Base-by-base conservation (phyloP, 2,329 filamentous ascomycete genomes). In the Diaporthe sp. region DNA sequence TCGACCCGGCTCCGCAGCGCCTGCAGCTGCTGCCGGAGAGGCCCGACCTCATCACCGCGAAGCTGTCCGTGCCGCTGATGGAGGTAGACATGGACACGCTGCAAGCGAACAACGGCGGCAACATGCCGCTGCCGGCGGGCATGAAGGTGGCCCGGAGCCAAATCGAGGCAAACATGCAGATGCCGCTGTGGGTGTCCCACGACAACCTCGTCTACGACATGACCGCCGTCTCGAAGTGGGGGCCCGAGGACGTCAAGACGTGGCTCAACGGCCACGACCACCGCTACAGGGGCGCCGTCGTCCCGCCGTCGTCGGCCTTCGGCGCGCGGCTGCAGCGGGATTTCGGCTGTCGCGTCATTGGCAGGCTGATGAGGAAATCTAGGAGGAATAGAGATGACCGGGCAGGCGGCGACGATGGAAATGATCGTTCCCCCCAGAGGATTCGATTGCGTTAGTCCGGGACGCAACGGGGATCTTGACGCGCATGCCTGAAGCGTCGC, bases 11-110 rank as follows among this genome's bases (percentile, higher is more conserved):
- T 15, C 50, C 50, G 4, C 17, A 19, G 22, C 30, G 19, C 54
- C 42, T 71, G 42, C 22, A 13, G 30, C 30, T 47, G 28, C 55
- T 72, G n/a, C 28, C 47, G 13, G 7, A 33, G 40, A 47, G 45
- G 33, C 70, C 55, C 17, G 33, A 72, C 40, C 38, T 64, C 33
- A 72, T 72, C 70, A 72, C 70, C 15, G 57, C 42, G 22, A 72
- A 72, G 45, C 38, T 66, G 40, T 4, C 28, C n/a, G 4, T 9
- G 28, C 57, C 55, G 2, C 57, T 72, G 55, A 12, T n/a, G 9
- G 30, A 64, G 19, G 22, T 72, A 13, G 45, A 40, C 10, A 1
- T 64, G 45, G 57, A 38, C 38, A 47, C 57, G 17, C 30, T 72
- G 57, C 30, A 3, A 3, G 33, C 30, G 2, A 25, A 66, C 52